phyloP scores from a whole-genome alignment of 192 early-diverging fungal species.

The Rhizoclosmatium globosum region DNA sequence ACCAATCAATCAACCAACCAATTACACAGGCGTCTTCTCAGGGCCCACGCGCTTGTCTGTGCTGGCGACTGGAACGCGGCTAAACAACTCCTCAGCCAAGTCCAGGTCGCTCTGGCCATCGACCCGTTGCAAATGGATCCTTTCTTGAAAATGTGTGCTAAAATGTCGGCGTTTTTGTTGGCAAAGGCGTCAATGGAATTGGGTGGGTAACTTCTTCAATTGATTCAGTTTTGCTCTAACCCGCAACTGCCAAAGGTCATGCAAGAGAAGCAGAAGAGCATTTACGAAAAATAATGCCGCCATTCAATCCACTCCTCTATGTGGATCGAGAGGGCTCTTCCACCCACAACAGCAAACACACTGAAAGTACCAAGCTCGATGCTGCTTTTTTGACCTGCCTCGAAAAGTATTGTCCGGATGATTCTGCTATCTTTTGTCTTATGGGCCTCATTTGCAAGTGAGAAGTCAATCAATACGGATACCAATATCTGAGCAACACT shows the following conservation, averaged over 20 bases:
- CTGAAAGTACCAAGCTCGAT: not conserved
- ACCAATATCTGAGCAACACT: not conserved
- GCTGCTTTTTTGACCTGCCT: not conserved
- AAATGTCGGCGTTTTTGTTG: constrained; percentile 25
- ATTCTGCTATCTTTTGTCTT: constrained; percentile 30
- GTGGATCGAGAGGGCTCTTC: not conserved
- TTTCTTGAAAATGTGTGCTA: constrained; percentile 20
- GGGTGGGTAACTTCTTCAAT: not conserved
- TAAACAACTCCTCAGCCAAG: not conserved
- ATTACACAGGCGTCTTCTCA: not conserved
- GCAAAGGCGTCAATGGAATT: not conserved
- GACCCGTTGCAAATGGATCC: constrained; percentile 22
- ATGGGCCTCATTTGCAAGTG: constrained; percentile 38
- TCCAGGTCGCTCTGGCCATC: not conserved
- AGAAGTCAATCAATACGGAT: not conserved
- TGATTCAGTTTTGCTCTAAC: not conserved
- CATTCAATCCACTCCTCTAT: not conserved
- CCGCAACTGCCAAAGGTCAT: not conserved
- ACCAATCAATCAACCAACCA: not conserved
- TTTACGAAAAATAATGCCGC: not conserved
- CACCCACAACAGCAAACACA: not conserved
- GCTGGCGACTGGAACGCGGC: not conserved
- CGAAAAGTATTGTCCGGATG: constrained; percentile 27
- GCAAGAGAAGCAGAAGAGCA: not conserved
- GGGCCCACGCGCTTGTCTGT: not conserved